phyloP scores from a whole-genome alignment of 345 rosid species.

The Eucalyptus pauciflora region DNA sequence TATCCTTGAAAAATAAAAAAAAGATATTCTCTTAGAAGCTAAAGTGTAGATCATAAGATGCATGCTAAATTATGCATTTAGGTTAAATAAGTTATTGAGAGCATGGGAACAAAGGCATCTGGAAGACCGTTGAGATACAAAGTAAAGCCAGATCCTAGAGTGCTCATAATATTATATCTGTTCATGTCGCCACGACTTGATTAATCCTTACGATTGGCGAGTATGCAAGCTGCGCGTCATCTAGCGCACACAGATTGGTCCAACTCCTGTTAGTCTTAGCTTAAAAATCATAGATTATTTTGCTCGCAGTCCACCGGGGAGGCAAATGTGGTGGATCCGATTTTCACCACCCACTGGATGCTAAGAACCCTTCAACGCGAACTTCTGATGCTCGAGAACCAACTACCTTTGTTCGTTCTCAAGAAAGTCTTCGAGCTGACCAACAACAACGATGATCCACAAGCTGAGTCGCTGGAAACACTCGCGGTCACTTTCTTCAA shows the following conservation, averaged over 20 bases:
- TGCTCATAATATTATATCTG: background rate
- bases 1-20: no score
- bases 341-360: background rate
- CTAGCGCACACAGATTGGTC: background rate
- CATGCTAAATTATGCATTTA: background rate
- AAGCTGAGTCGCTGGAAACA: background rate
- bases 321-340: constrained; percentile 1
- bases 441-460: background rate
- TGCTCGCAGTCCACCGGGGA: background rate
- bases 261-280: background rate
- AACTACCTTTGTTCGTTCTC: background rate
- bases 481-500: background rate
- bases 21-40: no score
- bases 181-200: background rate
- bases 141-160: background rate
- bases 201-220: background rate
- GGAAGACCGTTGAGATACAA: background rate
- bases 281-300: background rate
- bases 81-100: no score
- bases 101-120: background rate
- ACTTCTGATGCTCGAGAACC: constrained; percentile 4
- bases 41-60: background rate
- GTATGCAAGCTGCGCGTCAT: background rate
- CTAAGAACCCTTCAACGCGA: constrained; percentile 1
- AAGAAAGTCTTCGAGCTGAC: background rate